phyloP scores from a whole-genome alignment of 345 rosid species.

The Linum trigynum region DNA sequence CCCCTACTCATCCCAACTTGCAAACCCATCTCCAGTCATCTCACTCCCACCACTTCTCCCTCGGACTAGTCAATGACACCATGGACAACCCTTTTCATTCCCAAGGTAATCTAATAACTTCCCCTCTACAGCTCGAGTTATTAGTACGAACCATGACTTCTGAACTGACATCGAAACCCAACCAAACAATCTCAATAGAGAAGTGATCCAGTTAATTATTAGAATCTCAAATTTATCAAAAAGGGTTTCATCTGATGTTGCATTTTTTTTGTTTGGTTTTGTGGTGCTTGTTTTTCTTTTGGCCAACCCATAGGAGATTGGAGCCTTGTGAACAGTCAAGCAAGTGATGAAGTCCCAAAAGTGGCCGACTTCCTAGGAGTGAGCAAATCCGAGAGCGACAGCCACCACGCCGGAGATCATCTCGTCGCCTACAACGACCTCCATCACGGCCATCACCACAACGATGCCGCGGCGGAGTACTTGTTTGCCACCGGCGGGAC shows the following conservation, averaged over 20 bases:
- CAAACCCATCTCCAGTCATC: conserved; percentile 50
- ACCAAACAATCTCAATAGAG: too few relatives aligned
- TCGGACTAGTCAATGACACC: conserved; percentile 63
- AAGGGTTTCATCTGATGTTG: too few relatives aligned
- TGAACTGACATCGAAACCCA: too few relatives aligned
- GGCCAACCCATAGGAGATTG: conserved; percentile 8
- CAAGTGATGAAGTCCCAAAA: conserved; percentile 70
- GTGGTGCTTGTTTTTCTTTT: neutral
- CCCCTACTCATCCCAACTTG: conserved; percentile 56
- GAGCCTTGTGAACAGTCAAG: conserved; percentile 59
- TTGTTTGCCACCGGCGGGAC: conserved; percentile 28
- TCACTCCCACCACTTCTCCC: conserved; percentile 55
- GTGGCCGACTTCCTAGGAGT: conserved; percentile 95
- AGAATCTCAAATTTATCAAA: too few relatives aligned
- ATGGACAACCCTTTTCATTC: conserved; percentile 74
- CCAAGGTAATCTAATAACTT: conserved; percentile 46
- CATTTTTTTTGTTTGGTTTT: neutral
- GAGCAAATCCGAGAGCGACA: conserved; percentile 58
- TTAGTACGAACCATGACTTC: too few relatives aligned
- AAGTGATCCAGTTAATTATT: too few relatives aligned
- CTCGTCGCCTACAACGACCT: conserved; percentile 61
- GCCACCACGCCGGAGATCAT: conserved; percentile 7
- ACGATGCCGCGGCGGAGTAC: conserved; percentile 39
- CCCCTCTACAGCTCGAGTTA: neutral
- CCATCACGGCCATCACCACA: conserved; percentile 50